A percentile compares a stretch with the other conserved stretches of the same genome.
Conservation (phyloP, 2,329 filamentous ascomycete genomes). For the Trematosphaeria pertusa region DNA sequence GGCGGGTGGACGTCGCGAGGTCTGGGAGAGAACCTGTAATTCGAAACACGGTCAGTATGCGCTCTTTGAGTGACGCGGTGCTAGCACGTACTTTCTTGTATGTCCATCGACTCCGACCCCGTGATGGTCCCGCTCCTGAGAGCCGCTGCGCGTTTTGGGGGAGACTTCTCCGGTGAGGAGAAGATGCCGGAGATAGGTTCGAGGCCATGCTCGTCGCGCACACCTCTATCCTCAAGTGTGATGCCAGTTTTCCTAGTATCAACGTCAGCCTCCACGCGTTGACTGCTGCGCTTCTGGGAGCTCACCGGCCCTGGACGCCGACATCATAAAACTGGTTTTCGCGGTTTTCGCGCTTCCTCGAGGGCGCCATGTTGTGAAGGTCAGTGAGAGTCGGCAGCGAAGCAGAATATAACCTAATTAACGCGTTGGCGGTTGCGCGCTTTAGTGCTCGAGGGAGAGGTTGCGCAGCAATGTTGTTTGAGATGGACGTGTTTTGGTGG, state of each 20-base stretch:
- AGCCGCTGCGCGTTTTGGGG: slow-evolving; percentile 44
- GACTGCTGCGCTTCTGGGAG: slow-evolving; percentile 8
- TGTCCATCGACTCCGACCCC: slow-evolving; percentile 67
- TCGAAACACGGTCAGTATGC: background rate
- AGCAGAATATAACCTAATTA: background rate
- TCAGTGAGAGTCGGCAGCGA: background rate
- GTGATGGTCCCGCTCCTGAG: slow-evolving; percentile 54
- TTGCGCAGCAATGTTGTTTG: slow-evolving; percentile 26
- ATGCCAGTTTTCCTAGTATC: slow-evolving; percentile 83
- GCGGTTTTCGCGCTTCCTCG: slow-evolving; percentile 46
- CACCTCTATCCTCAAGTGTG: slow-evolving; percentile 76
- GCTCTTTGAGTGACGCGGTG: too few species aligned
- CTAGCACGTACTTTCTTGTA: slow-evolving; percentile 65
- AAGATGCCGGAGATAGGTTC: slow-evolving; percentile 87
- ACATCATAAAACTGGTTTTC: slow-evolving; percentile 50
- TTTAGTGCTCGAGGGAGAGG: slow-evolving; percentile 17
- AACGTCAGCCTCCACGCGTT: slow-evolving; percentile 20
- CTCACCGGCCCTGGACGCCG: slow-evolving; percentile 48
- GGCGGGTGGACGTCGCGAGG: slow-evolving; percentile 52
- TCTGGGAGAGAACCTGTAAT: slow-evolving; percentile 58
- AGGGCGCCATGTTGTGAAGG: slow-evolving; percentile 39
- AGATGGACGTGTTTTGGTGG: slow-evolving; percentile 12
- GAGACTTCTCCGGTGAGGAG: slow-evolving; percentile 78
- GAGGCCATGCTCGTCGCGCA: slow-evolving; percentile 90
- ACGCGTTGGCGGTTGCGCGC: slow-evolving; percentile 26